phyloP scores from a whole-genome alignment of 1,284 basidiomycete genomes.

The Cutaneotrichosporon daszewskae region DNA sequence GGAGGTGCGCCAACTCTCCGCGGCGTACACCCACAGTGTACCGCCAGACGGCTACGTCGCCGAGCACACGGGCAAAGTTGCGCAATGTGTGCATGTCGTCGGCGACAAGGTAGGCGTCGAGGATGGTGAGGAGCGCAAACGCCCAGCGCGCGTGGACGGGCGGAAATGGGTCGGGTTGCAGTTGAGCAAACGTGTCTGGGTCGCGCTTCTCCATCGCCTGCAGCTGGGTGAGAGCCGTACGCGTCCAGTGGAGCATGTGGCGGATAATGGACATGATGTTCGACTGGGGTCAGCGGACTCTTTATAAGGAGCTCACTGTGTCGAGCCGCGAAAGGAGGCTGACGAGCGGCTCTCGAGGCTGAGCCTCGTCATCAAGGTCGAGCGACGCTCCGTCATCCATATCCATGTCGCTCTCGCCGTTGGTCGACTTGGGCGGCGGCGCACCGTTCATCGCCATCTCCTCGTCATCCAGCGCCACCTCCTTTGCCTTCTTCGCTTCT shows the following conservation, averaged over 20 bases:
- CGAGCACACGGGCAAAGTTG: slow-evolving; percentile 66
- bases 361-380: slow-evolving; percentile 1
- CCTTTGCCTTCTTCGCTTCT: slow-evolving; percentile 7
- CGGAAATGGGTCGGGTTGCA: slow-evolving; percentile 48
- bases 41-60: slow-evolving; percentile 53
- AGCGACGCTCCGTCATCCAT: slow-evolving; percentile 6
- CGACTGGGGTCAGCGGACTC: slow-evolving; percentile 15
- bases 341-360: slow-evolving; percentile 30
- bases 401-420: no score
- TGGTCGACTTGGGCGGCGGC: background rate
- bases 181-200: background rate
- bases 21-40: slow-evolving; percentile 17
- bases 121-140: slow-evolving; percentile 66
- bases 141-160: slow-evolving; percentile 74
- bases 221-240: no score
- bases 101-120: slow-evolving; percentile 66
- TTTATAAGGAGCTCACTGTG: slow-evolving; percentile 24
- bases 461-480: slow-evolving; percentile 4
- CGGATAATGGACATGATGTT: slow-evolving; percentile 22
- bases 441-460: slow-evolving; percentile 4
- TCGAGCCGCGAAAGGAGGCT: slow-evolving; percentile 22
- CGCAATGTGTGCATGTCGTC: slow-evolving; percentile 74
- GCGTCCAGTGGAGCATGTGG: slow-evolving; percentile 18
- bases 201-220: background rate
- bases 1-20: slow-evolving; percentile 2